A percentile compares a stretch with the other conserved stretches of the same genome.
Conservation (phyloP, 495 filamentous ascomycete species). For the Neurospora discreta region DNA sequence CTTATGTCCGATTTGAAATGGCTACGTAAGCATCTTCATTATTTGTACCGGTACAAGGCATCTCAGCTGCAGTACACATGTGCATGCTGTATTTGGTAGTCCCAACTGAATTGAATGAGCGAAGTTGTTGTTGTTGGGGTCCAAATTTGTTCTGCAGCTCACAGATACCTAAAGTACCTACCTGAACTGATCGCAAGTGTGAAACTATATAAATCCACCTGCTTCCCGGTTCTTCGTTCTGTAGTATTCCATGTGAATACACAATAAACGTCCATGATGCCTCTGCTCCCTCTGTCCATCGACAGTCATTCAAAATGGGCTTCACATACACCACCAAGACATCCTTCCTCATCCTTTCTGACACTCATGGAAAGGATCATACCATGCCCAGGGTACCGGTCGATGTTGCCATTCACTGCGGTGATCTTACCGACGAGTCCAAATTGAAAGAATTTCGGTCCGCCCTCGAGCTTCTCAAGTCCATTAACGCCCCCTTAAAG, state of each 20-base stretch:
- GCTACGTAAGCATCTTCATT: no score
- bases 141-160: background rate
- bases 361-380: slow-evolving; percentile 41
- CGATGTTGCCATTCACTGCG: slow-evolving; percentile 62
- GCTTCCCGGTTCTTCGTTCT: background rate
- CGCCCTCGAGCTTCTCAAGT: slow-evolving; percentile 42
- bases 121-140: background rate
- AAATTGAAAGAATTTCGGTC: slow-evolving; percentile 40
- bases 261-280: no score
- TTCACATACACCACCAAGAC: slow-evolving; percentile 9
- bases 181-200: background rate
- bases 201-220: background rate
- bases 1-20: background rate
- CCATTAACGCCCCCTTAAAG: slow-evolving; percentile 55
- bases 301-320: background rate
- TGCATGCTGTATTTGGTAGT: no score
- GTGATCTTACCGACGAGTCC: slow-evolving; percentile 60
- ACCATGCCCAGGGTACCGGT: slow-evolving; percentile 7
- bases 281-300: background rate
- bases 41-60: no score
- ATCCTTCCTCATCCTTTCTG: slow-evolving; percentile 49
- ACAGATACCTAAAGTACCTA: background rate
- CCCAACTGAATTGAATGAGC: background rate
- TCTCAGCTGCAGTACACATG: background rate
- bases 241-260: background rate